Evolutionary conservation across 2,329 filamentous ascomycete species (phyloP).

Genomic region (Sporothrix brunneoviolacea): DNA sequence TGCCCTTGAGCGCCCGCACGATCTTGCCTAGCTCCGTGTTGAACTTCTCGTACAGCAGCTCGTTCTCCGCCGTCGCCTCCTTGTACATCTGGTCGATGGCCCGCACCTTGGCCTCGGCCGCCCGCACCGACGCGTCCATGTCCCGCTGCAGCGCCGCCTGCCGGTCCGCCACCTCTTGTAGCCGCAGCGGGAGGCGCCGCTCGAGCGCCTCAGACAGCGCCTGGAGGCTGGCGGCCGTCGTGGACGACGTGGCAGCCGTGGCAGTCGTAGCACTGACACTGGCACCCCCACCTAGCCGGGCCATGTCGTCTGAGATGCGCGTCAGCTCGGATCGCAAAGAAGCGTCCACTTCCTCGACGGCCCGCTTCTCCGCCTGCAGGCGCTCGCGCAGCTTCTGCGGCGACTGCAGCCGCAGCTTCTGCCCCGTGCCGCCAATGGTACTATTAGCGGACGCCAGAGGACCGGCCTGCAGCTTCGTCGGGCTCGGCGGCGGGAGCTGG

Average conservation of each 20-base stretch:
- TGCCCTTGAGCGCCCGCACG: constrained; percentile 64
- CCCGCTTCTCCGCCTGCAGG: constrained; percentile 71
- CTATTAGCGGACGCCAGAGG: not conserved
- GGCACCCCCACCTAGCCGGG: constrained; percentile 37
- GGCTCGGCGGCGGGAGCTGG: constrained; percentile 27
- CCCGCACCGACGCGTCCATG: constrained; percentile 62
- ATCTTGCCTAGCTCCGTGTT: constrained; percentile 86
- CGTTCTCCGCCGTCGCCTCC: constrained; percentile 83
- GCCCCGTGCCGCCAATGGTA: constrained; percentile 23
- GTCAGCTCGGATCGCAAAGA: constrained; percentile 68
- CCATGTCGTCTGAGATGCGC: constrained; percentile 76
- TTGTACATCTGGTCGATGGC: constrained; percentile 85
- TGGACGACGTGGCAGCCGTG: not conserved
- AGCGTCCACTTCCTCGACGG: constrained; percentile 62
- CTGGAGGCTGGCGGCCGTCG: constrained; percentile 44
- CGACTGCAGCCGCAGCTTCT: constrained; percentile 61
- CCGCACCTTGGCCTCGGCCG: constrained; percentile 70
- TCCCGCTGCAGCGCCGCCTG: constrained; percentile 62
- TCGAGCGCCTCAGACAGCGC: constrained; percentile 64
- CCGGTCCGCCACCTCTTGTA: constrained; percentile 53
- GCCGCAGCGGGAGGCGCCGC: constrained; percentile 52
- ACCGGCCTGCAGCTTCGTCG: constrained; percentile 30
- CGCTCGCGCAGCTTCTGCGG: constrained; percentile 76
- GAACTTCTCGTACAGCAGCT: constrained; percentile 85
- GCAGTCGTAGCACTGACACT: constrained; percentile 19